Evolutionary conservation across 768 basidiomycete genomes (phyloP).

Genomic region (Calocybe indica): DNA sequence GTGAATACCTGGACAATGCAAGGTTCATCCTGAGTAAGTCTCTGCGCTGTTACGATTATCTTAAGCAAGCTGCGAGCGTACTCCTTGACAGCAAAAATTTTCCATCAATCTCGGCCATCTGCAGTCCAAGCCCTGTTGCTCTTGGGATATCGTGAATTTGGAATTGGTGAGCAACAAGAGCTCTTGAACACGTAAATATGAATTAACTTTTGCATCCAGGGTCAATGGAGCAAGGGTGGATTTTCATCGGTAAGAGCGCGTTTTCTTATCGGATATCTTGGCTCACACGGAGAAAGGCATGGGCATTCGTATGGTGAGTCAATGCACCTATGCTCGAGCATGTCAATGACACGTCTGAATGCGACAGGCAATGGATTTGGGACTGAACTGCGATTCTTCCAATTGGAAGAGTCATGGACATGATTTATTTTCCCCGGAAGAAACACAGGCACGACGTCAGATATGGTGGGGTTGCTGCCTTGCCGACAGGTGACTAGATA

Average conservation of each 20-base stretch:
- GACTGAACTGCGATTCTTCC: conserved; percentile 73
- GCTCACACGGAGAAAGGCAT: conserved; percentile 35
- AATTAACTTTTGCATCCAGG: conserved; percentile 22
- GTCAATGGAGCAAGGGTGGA: conserved; percentile 81
- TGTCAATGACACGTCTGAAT: conserved; percentile 2
- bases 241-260: conserved; percentile 55
- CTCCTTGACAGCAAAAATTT: conserved; percentile 42
- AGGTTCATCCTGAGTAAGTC: conserved; percentile 55
- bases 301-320: conserved; percentile 67
- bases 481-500: conserved; percentile 49
- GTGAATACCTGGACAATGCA: conserved; percentile 57
- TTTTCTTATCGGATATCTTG: conserved; percentile 1
- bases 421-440: conserved; percentile 56
- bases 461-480: conserved; percentile 78
- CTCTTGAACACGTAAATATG: not conserved
- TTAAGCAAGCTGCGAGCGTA: conserved; percentile 6
- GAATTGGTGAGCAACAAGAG: conserved; percentile 42
- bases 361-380: conserved; percentile 68
- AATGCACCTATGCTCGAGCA: not conserved
- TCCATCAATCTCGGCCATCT: conserved; percentile 63
- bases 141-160: conserved; percentile 79
- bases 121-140: conserved; percentile 80
- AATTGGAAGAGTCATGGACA: conserved; percentile 64
- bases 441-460: conserved; percentile 66
- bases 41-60: not conserved